Base-by-base conservation (phyloP, 176 grass and related monocot genomes). In the bread wheat (Triticum aestivum) region DNA sequence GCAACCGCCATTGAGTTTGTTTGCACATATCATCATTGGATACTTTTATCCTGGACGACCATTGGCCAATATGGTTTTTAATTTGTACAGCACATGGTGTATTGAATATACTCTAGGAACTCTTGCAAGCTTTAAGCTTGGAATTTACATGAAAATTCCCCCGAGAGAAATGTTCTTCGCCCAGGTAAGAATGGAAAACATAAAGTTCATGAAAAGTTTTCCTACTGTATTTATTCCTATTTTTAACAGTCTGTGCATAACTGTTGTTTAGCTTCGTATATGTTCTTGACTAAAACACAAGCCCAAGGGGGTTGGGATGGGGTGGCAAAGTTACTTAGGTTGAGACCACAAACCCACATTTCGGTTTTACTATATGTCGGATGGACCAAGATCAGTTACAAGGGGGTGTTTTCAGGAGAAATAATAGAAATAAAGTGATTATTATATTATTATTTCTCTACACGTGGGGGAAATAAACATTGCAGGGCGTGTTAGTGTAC, bases 11-110 rank as follows among this genome's bases (percentile, higher is more conserved):
- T 17, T 69, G 34, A 17, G 67, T 69, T 1, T 38, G 17, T 20
- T 69, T 38, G 67, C 63, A 11, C 44, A 72, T 23, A 24, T 70
- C 10, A 59, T 86, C 32, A 86, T 86, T 69, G 75, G 75, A 21
- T 79, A 86, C 37, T 10, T 86, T 47, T 79, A 86, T 41, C 62
- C 74, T 4, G 84, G 84, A 41, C 69, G 66, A 70, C 84, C 80
- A 34, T 71, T 83, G 44, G 80, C 80, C 30, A 83, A 58, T 39
- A 65, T 58, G 45, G 29, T 47, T 20, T 83, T 72, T 39, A 11
- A 59, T 21, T 4, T 56, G 5, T 83, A 83, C 47, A 52, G 18
- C 11, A 9, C 41, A 45, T 20, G 20, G 42, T 35, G 18, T 33
- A 39, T 82, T 69, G 38, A 69, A 15, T 5, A 14, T 54, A 42